These are phyloP conservation scores for Amauroascus niger DNA, from an alignment of 2,329 filamentous ascomycete species.

Conservation along the genomic window DNA sequence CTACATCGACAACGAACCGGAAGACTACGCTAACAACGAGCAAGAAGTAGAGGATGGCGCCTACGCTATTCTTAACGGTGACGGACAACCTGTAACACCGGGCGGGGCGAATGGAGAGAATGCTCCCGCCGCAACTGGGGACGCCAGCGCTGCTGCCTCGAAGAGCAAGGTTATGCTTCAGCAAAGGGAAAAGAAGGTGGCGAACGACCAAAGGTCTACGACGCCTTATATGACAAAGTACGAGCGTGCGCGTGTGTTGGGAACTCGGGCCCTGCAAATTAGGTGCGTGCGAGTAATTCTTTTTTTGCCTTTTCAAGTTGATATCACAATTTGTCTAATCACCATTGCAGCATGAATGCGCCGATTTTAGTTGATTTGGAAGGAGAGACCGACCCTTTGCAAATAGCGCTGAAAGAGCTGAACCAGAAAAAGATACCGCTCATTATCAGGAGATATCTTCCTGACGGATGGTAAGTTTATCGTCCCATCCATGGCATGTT, in stretches of 20 bases:
- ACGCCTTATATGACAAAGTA: slow-evolving; percentile 99
- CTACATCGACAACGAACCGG: slow-evolving; percentile 58
- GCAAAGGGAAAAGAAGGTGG: slow-evolving; percentile 71
- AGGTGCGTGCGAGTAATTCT: slow-evolving; percentile 51
- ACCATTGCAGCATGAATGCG: slow-evolving; percentile 70
- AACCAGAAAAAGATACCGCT: slow-evolving; percentile 97
- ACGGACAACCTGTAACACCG: slow-evolving; percentile 37
- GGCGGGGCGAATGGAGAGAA: slow-evolving; percentile 34
- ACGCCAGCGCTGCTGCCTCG: slow-evolving; percentile 38
- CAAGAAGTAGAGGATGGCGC: slow-evolving; percentile 46
- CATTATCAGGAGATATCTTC: slow-evolving; percentile 88
- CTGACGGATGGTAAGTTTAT: slow-evolving; percentile 76
- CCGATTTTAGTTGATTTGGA: slow-evolving; percentile 93
- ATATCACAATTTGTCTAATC: not conserved
- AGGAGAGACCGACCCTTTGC: slow-evolving; percentile 92
- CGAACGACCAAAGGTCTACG: slow-evolving; percentile 76
- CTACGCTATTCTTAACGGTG: slow-evolving; percentile 45
- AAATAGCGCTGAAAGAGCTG: slow-evolving; percentile 96
- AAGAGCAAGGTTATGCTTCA: slow-evolving; percentile 48
- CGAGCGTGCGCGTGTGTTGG: slow-evolving; percentile 84
- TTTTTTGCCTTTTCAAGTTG: not conserved
- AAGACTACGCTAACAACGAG: slow-evolving; percentile 49
- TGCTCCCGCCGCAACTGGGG: slow-evolving; percentile 39
- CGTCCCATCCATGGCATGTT: not conserved
- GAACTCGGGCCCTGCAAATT: slow-evolving; percentile 88